A percentile compares a stretch with the other conserved stretches of the same genome.
phyloP scores from a whole-genome alignment of 257 asterid species.

The Nicotiana otophora region DNA sequence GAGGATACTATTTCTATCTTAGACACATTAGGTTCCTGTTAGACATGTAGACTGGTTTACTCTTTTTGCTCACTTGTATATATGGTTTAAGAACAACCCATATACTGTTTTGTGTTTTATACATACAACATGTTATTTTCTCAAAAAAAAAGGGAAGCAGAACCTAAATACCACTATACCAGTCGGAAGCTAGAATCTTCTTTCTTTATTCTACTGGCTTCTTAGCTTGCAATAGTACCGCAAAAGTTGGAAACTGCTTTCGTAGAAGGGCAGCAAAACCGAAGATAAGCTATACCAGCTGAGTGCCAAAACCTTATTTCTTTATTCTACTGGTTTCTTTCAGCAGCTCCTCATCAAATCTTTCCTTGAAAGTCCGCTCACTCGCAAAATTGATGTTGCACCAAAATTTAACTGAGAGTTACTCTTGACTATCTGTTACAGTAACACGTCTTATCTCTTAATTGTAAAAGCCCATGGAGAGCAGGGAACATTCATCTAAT shows the following conservation, averaged over 20 bases:
- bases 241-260: neutral
- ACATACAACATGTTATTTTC: too few species aligned
- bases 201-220: neutral
- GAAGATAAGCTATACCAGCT: neutral
- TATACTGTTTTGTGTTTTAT: too few species aligned
- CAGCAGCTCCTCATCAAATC: neutral
- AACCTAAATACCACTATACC: neutral
- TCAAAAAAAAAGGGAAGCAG: neutral
- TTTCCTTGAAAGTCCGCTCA: neutral
- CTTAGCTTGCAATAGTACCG: neutral
- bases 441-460: neutral
- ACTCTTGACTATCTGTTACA: neutral
- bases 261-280: neutral
- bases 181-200: neutral
- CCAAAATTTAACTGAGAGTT: neutral
- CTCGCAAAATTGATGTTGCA: neutral
- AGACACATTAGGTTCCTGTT: too few species aligned
- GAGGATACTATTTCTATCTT: too few species aligned
- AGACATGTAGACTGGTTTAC: too few species aligned
- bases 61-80: too few species aligned
- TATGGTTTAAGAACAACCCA: too few species aligned
- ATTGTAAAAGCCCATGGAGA: neutral
- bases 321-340: neutral
- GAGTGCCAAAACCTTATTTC: neutral
- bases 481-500: too few species aligned